Evolutionary conservation across 805 yeast species (phyloP).

Genomic region (Teunomyces tritomae): DNA sequence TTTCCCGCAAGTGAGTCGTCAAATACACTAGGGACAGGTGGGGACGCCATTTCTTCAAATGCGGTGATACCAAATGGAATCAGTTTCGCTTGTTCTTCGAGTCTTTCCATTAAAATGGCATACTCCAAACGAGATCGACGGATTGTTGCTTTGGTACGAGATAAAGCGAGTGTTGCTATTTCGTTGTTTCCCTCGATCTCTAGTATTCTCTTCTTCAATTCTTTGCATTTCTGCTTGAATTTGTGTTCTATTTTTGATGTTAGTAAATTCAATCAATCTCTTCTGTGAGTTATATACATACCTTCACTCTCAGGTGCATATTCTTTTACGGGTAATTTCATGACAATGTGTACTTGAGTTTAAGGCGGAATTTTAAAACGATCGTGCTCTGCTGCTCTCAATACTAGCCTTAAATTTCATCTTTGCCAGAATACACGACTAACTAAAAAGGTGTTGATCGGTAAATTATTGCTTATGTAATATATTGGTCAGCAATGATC

Average conservation of each 20-base stretch:
- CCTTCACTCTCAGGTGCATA: conserved; percentile 41
- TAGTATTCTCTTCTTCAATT: conserved; percentile 62
- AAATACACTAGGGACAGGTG: conserved; percentile 36
- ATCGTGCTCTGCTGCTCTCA: background rate
- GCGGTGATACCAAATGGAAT: conserved; percentile 22
- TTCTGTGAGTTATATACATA: conserved; percentile 18
- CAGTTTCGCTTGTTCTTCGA: conserved; percentile 55
- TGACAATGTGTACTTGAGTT: background rate
- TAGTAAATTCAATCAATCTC: background rate
- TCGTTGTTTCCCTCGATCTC: conserved; percentile 80
- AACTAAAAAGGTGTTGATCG: background rate
- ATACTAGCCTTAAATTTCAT: background rate
- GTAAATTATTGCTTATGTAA: background rate
- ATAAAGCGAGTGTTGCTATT: conserved; percentile 68
- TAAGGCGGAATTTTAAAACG: background rate
- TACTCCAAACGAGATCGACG: conserved; percentile 82
- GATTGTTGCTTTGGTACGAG: conserved; percentile 72
- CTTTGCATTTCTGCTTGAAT: conserved; percentile 66
- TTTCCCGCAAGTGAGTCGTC: conserved; percentile 30
- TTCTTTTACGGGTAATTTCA: conserved; percentile 15
- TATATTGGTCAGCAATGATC: background rate
- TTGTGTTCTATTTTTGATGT: conserved; percentile 26
- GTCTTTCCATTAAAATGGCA: conserved; percentile 70
- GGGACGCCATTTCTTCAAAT: conserved; percentile 38
- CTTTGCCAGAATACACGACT: conserved; percentile 5